Evolutionary conservation across 768 basidiomycete species (phyloP), one percentile per base, ranked within the genome.

Genomic region (Lactifluus echinatus): DNA sequence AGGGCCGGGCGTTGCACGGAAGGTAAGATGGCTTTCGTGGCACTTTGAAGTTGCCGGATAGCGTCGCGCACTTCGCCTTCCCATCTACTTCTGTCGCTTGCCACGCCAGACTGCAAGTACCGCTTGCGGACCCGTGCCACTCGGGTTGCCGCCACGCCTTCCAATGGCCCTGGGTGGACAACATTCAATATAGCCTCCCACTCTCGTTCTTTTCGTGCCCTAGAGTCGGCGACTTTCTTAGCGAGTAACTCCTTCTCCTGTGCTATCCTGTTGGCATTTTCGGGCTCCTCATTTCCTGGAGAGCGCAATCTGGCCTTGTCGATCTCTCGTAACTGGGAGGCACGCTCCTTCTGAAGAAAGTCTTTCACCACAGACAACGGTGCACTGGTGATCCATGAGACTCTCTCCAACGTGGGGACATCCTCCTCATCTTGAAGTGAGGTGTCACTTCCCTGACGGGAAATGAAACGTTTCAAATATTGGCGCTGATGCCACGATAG

Each of bases 401-500:
- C 74, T 50, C 72, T 78, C 12, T 71, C 63, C 24, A 87, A 63
- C 50, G 63, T 64, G 11, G 69, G 70, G 4, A 73, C 66, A 23
- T 67, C 71, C 43, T 81, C 76, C 23, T 71, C 68, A 47, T 77
- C 73, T 55, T 82, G 74, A 31, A 84, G 66, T 3, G 82, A 78
- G 0, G 78, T 82, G 12, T 67, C 63, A 11, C 71, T 75, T 0
- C 72, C 74, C 4, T 68, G 59, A 19, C 67, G 61, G 55, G 81
- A 74, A 14, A 80, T 67, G 53, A 76, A 79, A 54, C 75, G 76
- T 40, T 74, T 74, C 60, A 91, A 70, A 69, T 83, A 89, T 54
- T 79, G 79, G 39, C 73, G 78, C 68, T 91, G 89, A 66, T 81
- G 77, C 77, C 79, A 82, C 0, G 84, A 80, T 46, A 91, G 69